Conservation (phyloP, 148 eudicot species). For the Polygonum aviculare region DNA sequence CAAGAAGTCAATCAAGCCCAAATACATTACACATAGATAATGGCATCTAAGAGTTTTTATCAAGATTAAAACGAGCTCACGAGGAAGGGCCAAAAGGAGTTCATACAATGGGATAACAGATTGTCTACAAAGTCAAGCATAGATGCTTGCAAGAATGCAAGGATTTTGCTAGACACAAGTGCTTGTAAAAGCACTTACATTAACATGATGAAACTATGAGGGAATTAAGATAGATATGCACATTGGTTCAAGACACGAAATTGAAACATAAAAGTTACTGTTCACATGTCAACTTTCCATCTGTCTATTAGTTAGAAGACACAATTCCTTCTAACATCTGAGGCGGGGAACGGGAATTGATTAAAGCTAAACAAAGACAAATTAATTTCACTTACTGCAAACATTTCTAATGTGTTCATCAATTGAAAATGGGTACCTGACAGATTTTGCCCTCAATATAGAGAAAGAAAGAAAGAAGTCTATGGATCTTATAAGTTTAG, state of each 20-base stretch:
- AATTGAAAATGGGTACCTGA: constrained; percentile 5
- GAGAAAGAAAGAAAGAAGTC: constrained; percentile 12
- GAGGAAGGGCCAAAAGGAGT: not conserved
- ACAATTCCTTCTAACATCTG: constrained; percentile 5
- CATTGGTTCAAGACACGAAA: constrained; percentile 6
- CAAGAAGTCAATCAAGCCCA: not conserved
- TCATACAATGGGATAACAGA: not conserved
- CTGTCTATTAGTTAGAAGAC: constrained; percentile 1
- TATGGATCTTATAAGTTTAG: constrained; percentile 17
- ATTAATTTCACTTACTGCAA: constrained; percentile 8
- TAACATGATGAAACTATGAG: not conserved
- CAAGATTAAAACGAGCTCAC: not conserved
- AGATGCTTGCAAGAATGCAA: not conserved
- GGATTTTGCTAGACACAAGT: not conserved
- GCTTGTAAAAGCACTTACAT: not conserved
- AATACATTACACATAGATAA: not conserved
- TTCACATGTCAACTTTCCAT: constrained; percentile 5
- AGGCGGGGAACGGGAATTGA: not conserved
- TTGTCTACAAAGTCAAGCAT: not conserved
- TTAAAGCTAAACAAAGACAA: constrained; percentile 5
- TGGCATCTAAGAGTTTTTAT: not conserved
- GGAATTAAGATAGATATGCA: constrained; percentile 6
- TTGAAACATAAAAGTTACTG: not conserved
- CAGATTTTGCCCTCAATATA: not conserved
- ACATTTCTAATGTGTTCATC: not conserved